A percentile compares a stretch with the other conserved stretches of the same genome.
Conservation (phyloP, 2,329 filamentous ascomycete genomes). For the Coniosporium tulheliwenetii region DNA sequence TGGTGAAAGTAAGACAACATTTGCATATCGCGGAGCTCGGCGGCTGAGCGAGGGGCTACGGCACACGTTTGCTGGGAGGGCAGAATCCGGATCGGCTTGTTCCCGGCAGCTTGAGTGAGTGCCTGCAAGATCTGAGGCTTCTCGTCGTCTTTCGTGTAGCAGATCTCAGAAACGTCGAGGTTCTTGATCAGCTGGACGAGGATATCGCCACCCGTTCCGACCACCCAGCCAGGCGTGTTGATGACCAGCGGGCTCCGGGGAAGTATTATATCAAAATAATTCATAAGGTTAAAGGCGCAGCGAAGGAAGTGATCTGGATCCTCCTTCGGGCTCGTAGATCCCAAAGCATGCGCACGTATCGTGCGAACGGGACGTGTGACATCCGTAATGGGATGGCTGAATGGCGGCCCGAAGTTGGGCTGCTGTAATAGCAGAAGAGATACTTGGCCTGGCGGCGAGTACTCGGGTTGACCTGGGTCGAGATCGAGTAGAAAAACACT, state of each 20-base stretch:
- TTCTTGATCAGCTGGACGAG: slow-evolving; percentile 40
- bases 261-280: slow-evolving; percentile 12
- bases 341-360: slow-evolving; percentile 50
- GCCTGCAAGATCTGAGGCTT: slow-evolving; percentile 40
- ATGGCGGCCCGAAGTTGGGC: slow-evolving; percentile 51
- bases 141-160: slow-evolving; percentile 55
- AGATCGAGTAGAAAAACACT: slow-evolving; percentile 52
- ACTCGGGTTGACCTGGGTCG: slow-evolving; percentile 66
- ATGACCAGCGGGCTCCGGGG: slow-evolving; percentile 44
- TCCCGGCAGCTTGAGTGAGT: slow-evolving; percentile 25
- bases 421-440: slow-evolving; percentile 46
- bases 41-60: slow-evolving; percentile 41
- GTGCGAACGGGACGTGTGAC: slow-evolving; percentile 19
- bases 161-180: slow-evolving; percentile 42
- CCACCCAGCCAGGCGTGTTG: slow-evolving; percentile 62
- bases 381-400: slow-evolving; percentile 38
- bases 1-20: slow-evolving; percentile 66
- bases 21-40: slow-evolving; percentile 58
- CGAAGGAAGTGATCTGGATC: slow-evolving; percentile 52
- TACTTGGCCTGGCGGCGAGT: slow-evolving; percentile 51
- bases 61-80: slow-evolving; percentile 42
- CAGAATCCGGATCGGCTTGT: slow-evolving; percentile 32
- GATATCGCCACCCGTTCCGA: slow-evolving; percentile 52
- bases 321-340: slow-evolving; percentile 47
- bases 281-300: slow-evolving; percentile 47